Evolutionary conservation across 441 rosid species (phyloP).

Genomic region (Mallotus japonicus): DNA sequence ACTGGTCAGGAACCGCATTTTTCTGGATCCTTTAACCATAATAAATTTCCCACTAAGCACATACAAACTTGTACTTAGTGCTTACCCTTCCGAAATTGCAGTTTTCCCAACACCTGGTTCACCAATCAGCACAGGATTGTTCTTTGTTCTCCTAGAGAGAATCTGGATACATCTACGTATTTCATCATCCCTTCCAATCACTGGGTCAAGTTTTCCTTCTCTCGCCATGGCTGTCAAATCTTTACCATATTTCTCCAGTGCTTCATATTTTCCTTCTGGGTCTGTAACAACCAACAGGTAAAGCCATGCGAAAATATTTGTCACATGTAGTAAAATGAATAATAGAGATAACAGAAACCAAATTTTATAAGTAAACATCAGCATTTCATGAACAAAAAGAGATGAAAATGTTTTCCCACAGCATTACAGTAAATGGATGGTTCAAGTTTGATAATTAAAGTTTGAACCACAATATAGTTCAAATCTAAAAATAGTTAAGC

Average conservation of each 20-base stretch:
- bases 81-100: slow-evolving; percentile 95
- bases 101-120: slow-evolving; percentile 99
- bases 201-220: slow-evolving; percentile 95
- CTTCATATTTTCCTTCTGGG: slow-evolving; percentile 98
- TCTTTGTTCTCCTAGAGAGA: slow-evolving; percentile 95
- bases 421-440: not conserved
- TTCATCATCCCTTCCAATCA: slow-evolving; percentile 98
- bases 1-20: not conserved
- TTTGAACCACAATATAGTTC: not conserved
- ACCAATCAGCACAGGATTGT: slow-evolving; percentile 94
- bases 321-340: not conserved
- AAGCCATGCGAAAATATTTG: not conserved
- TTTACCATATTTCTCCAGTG: slow-evolving; percentile 92
- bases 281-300: slow-evolving; percentile 44
- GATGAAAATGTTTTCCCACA: not conserved
- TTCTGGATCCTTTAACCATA: too few species aligned
- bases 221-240: slow-evolving; percentile 96
- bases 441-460: not conserved
- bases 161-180: slow-evolving; percentile 92
- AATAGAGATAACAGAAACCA: not conserved
- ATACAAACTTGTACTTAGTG: slow-evolving; percentile 11
- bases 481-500: not conserved
- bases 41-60: not conserved
- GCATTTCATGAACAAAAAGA: not conserved
- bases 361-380: not conserved